Evolutionary conservation across 495 filamentous ascomycete genomes (phyloP), one percentile per base, ranked within the genome.

Genomic region (Pseudotulostoma volvatum): DNA sequence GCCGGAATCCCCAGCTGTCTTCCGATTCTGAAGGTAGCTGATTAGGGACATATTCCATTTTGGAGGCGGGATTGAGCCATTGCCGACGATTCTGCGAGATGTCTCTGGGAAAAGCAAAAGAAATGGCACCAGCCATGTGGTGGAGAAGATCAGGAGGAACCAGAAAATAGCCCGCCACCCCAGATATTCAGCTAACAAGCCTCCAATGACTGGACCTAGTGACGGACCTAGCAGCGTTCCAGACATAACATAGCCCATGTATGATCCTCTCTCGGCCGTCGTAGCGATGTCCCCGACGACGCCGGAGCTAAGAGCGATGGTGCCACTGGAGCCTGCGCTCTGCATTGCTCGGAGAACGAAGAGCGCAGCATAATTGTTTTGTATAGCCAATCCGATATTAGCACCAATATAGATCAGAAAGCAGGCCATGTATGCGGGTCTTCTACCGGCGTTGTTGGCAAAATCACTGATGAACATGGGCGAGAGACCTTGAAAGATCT

Each of bases 131-230:
- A 63, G 35, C 15, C 57, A 49, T 3, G 61, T 58, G 0, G 61
- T 69, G 13, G 65, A 57, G 25, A 72, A 55, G 41, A 84, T 82
- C 36, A 66, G 61, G 13, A 81, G 61, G 47, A 83, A 82, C 78
- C 78, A 84, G 54, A 87, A 87, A 38, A 81, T 76, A 19, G 71
- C 63, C 16, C 71, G 50, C 79, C 79, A 85, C 1, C 76, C 77
- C 2, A 84, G 62, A 44, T 71, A 77, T 37, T 81, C 63, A 3
- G 70, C 60, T 1, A 84, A 56, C 0, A 81, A 40, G 1, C 79
- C 79, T 3, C 79, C 81, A 18, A 84, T 63, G 0, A 78, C 64
- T 0, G 76, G 77, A 3, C 71, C 72, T 7, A 79, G 39, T 1
- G 69, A 56, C 0, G 74, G 71, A 0, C 70, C 74, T 16, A 54